These are phyloP conservation scores for Mallotus nudiflorus DNA, from an alignment of 345 rosid genomes.

Conservation along the genomic window DNA sequence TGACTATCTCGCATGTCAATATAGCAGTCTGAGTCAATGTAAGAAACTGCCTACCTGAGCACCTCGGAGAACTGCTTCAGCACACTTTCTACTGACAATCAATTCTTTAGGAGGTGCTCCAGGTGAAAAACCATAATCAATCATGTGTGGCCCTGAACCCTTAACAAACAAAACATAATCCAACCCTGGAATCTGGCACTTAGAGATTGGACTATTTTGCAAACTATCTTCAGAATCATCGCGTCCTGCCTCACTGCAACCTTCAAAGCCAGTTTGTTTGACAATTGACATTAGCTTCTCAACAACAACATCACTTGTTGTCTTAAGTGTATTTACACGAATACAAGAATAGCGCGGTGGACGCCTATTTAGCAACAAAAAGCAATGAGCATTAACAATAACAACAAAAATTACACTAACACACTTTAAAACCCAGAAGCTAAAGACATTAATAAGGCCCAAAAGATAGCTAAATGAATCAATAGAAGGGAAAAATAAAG, in stretches of 20 bases:
- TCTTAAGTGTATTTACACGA: slow-evolving; percentile 74
- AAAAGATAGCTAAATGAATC: too few relatives aligned
- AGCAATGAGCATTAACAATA: background rate
- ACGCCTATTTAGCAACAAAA: slow-evolving; percentile 41
- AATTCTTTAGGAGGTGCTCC: slow-evolving; percentile 80
- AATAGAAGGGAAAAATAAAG: too few relatives aligned
- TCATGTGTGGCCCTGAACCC: slow-evolving; percentile 84
- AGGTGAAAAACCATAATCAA: slow-evolving; percentile 54
- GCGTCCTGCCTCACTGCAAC: background rate
- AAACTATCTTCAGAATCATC: slow-evolving; percentile 22
- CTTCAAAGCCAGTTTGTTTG: slow-evolving; percentile 32
- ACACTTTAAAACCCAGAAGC: background rate
- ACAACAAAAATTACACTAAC: background rate
- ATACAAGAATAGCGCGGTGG: slow-evolving; percentile 89
- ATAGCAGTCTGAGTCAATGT: background rate
- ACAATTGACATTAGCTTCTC: slow-evolving; percentile 57
- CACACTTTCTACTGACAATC: slow-evolving; percentile 95
- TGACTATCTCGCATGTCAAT: background rate
- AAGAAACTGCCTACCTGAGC: slow-evolving; percentile 66
- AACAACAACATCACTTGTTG: slow-evolving; percentile 66
- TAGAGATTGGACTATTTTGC: slow-evolving; percentile 35
- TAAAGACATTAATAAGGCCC: background rate
- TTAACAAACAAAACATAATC: slow-evolving; percentile 80
- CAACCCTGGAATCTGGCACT: slow-evolving; percentile 73
- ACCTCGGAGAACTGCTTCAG: slow-evolving; percentile 98